Evolutionary conservation across 2,329 filamentous ascomycete species (phyloP), one percentile per base, ranked within the genome.

Genomic region (Eutypa lata): DNA sequence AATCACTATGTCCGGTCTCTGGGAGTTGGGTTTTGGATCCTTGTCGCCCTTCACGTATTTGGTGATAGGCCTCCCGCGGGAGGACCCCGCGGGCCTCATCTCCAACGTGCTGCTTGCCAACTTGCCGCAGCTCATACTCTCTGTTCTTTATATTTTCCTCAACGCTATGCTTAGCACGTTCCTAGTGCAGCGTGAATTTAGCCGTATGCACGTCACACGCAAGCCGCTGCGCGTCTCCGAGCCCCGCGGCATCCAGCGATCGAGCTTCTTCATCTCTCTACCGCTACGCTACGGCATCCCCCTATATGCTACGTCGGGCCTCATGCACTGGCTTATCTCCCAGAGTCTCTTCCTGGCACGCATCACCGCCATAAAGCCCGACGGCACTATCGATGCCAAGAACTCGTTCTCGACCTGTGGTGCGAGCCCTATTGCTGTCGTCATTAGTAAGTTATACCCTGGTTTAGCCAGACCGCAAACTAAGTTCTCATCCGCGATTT

Each of bases 251-350:
- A 61, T 66, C 3, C 76, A 80, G 55, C 65, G 73, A 3, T 71
- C 69, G 0, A 74, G 67, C 2, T 77, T 76, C 53, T 76, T 70
- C 46, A 71, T 80, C 11, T 70, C 68, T 2, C 56, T 82, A 2
- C 77, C 77, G 1, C 71, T 73, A 37, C 66, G 66, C 16, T 81
- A 76, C 51, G 70, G 69, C 0, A 49, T 79, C 0, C 72, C 76
- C 0, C 58, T 78, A 1, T 62, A 73, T 2, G 53, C 60, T 0
- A 55, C 59, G 2, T 71, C 67, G 1, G 68, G 62, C 1, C 3
- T 75, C 1, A 61, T 79, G 50, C 76, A 80, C 57, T 81, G 76
- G 76, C 64, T 80, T 5, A 65, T 77, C 3, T 80, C 76, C 0
- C 74, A 77, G 53, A 72, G 70, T 43, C 53, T 78, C 1, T 80